Conservation (phyloP, 768 basidiomycete species). For the Russula sp. region DNA sequence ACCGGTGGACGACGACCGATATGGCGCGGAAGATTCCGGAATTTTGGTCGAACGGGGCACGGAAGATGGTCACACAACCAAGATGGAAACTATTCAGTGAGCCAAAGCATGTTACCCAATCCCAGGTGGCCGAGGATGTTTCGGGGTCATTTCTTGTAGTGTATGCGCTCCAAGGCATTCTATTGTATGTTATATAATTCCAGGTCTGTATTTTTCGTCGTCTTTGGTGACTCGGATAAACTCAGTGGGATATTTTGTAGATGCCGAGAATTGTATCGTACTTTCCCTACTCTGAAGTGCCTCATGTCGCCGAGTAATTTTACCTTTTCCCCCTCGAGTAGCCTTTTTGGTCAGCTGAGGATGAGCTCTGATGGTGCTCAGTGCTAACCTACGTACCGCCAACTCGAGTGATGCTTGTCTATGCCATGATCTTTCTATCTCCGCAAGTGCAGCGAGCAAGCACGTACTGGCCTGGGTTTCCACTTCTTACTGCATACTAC, state of each 20-base stretch:
- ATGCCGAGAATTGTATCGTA: background rate
- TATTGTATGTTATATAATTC: background rate
- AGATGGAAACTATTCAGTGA: background rate
- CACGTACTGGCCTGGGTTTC: background rate
- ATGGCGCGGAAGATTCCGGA: slow-evolving; percentile 4
- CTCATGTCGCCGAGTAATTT: background rate
- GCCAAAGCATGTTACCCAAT: background rate
- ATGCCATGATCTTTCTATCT: background rate
- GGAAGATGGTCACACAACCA: background rate
- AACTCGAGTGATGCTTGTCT: background rate
- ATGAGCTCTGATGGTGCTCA: background rate
- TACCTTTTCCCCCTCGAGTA: too few relatives aligned
- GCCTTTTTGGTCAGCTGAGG: background rate
- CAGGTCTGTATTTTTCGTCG: background rate
- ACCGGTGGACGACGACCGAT: background rate
- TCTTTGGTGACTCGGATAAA: background rate
- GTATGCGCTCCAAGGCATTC: background rate
- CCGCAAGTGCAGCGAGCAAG: background rate
- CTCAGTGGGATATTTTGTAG: background rate
- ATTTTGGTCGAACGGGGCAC: background rate
- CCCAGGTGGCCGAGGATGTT: background rate
- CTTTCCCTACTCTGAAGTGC: background rate
- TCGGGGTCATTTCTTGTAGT: background rate
- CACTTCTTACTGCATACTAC: background rate
- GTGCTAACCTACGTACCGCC: background rate